A percentile compares a stretch with the other conserved stretches of the same genome.
Conservation (phyloP, 768 basidiomycete species). For the Floccularia luteovirens region DNA sequence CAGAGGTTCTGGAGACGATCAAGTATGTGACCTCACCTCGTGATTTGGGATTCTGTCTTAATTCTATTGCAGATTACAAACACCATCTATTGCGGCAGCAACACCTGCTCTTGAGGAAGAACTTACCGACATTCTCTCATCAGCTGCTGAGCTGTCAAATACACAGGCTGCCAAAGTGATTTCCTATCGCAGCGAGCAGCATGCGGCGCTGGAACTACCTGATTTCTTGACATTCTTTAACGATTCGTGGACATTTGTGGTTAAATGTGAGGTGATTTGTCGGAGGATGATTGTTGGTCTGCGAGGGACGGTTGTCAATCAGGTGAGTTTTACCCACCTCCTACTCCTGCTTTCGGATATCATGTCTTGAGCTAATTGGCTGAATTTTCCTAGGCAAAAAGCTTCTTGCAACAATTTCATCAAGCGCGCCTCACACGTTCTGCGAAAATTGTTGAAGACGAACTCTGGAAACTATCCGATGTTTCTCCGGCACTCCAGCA, state of each 20-base stretch:
- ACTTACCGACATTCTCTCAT: constrained; percentile 66
- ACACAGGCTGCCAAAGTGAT: constrained; percentile 77
- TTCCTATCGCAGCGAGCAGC: constrained; percentile 68
- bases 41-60: constrained; percentile 1
- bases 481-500: constrained; percentile 61
- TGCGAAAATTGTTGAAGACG: constrained; percentile 91
- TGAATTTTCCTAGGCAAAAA: constrained; percentile 53
- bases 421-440: constrained; percentile 68
- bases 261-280: constrained; percentile 80
- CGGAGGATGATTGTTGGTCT: constrained; percentile 90
- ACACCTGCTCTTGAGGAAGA: constrained; percentile 52
- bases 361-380: neutral
- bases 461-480: constrained; percentile 85
- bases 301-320: constrained; percentile 77
- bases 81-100: constrained; percentile 17
- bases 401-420: constrained; percentile 84
- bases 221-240: constrained; percentile 81
- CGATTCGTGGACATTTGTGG: constrained; percentile 84
- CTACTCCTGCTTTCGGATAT: too few species aligned
- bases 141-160: constrained; percentile 82
- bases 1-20: constrained; percentile 47
- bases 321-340: constrained; percentile 53
- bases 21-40: constrained; percentile 13
- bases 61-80: neutral
- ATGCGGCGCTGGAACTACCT: constrained; percentile 60